phyloP scores from a whole-genome alignment of 2,329 filamentous ascomycete species.

The Ophiostoma novo-ulmi region DNA sequence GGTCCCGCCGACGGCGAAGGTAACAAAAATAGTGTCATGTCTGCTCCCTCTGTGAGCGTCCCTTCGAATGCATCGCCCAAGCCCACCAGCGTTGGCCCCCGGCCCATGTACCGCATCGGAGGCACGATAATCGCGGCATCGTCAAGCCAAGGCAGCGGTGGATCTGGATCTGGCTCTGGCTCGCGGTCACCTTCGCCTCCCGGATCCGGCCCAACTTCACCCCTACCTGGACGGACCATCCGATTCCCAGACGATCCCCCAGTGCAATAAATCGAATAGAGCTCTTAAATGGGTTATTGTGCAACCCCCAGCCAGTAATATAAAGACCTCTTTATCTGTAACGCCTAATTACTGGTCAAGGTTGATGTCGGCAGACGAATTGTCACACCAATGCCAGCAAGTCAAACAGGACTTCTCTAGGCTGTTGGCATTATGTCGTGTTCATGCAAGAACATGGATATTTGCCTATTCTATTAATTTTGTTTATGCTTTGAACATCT shows the following conservation, averaged over 20 bases:
- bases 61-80: neutral
- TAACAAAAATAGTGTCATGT: neutral
- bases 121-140: conserved; percentile 36
- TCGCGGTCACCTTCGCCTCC: neutral
- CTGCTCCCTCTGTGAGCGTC: neutral
- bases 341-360: neutral
- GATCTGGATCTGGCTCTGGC: neutral
- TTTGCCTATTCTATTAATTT: neutral
- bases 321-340: neutral
- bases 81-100: neutral
- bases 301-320: neutral
- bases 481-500: no score
- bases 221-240: conserved; percentile 35
- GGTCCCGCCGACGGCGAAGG: neutral
- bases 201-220: neutral
- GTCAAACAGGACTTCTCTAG: neutral
- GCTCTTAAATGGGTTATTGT: neutral
- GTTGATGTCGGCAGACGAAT: neutral
- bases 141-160: neutral
- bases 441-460: neutral
- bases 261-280: neutral
- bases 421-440: neutral
- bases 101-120: conserved; percentile 39
- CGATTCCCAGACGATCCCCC: conserved; percentile 42
- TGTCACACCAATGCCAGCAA: conserved; percentile 1